Base-by-base conservation (phyloP, 1,139 yeast genomes). In the Eremothecium gossypii region DNA sequence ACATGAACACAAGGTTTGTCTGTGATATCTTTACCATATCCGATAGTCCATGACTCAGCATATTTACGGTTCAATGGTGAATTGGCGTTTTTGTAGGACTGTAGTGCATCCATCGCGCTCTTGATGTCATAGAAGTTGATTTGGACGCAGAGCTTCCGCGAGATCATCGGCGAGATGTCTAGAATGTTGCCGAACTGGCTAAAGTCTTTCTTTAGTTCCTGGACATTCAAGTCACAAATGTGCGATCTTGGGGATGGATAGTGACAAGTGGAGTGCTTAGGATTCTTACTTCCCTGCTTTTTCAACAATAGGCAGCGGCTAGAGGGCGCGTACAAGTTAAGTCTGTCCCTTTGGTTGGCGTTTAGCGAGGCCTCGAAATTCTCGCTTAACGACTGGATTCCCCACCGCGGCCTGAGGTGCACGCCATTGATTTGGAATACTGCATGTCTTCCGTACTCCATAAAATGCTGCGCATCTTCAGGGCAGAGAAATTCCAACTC, bases 21-120 rank as follows among this genome's bases (percentile, higher is more conserved):
- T 6, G 85, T 69, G 1, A 76, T 74, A 57, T 84, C 95, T 41
- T 70, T 72, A 0, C 83, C 86, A 54, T 76, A 84, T 73, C 77
- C 71, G 2, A 81, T 63, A 8, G 67, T 61, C 93, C 94, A 84
- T 7, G 66, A 73, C 7, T 60, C 60, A 52, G 47, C 48, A 41
- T 78, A 83, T 49, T 70, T 75, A n/a, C 51, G 51, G 41, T 66
- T 53, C 48, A 80, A 52, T n/a, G 48, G 49, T 2, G 75, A 64
- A 4, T 43, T 40, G 5, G 51, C 37, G 13, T 54, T 47, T 17
- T 67, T 67, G 49, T 65, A 69, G 36, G 71, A 72, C 33, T 63
- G 64, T 60, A 79, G 80, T 3, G 83, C 86, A n/a, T 60, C 55
- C 27, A 83, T 74, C 0, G 95, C 86, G 12, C 79, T 66, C 38